Evolutionary conservation across 1,284 basidiomycete genomes (phyloP).

Genomic region (Ceratobasidium sp.): DNA sequence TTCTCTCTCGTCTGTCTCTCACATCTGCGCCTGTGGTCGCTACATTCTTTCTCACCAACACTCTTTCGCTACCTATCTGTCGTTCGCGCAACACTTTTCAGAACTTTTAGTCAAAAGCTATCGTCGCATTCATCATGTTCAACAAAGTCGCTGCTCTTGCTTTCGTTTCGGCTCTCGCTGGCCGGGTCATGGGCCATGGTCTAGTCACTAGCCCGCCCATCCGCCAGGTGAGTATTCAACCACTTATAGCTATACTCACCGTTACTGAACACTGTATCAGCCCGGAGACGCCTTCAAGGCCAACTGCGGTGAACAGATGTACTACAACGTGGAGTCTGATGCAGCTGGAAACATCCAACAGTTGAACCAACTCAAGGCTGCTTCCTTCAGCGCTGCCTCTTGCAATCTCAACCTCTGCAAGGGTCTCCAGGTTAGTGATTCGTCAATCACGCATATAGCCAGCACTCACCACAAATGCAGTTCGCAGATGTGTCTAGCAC

Average conservation of each 20-base stretch:
- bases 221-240: neutral
- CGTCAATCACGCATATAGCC: neutral
- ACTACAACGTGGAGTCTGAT: slow-evolving; percentile 22
- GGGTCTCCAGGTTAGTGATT: neutral
- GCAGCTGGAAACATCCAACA: slow-evolving; percentile 14
- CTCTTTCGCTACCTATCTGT: slow-evolving; percentile 17
- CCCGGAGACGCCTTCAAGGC: slow-evolving; percentile 13
- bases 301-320: slow-evolving; percentile 31
- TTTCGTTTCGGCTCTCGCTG: slow-evolving; percentile 14
- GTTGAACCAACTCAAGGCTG: slow-evolving; percentile 8
- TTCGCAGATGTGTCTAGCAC: slow-evolving; percentile 25
- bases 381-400: slow-evolving; percentile 6
- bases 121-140: slow-evolving; percentile 10
- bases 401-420: slow-evolving; percentile 30
- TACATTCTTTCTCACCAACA: slow-evolving; percentile 24
- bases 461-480: neutral
- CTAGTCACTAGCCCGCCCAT: neutral
- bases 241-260: neutral
- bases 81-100: slow-evolving; percentile 1
- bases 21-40: slow-evolving; percentile 18
- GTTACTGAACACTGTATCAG: neutral
- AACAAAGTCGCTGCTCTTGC: slow-evolving; percentile 13
- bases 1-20: neutral
- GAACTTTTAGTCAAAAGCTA: slow-evolving; percentile 11
- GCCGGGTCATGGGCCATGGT: slow-evolving; percentile 1